These are phyloP conservation scores for Suillus weaverae DNA, from an alignment of 768 basidiomycete species.

Conservation along the genomic window DNA sequence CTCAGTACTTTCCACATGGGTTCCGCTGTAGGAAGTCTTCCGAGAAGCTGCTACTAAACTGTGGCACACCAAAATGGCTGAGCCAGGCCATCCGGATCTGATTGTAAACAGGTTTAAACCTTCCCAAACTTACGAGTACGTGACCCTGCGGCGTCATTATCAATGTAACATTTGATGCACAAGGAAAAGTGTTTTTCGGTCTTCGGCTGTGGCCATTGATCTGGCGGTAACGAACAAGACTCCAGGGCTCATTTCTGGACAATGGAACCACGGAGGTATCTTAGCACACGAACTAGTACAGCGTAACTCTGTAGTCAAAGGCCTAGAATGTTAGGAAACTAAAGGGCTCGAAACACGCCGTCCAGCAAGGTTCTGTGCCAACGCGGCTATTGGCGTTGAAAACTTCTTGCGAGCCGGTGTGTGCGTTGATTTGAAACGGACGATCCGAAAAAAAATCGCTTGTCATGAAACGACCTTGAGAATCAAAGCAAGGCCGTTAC, in stretches of 20 bases:
- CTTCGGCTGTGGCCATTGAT: conserved; percentile 5
- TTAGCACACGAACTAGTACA: background rate
- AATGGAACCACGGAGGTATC: conserved; percentile 4
- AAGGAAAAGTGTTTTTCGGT: background rate
- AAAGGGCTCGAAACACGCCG: background rate
- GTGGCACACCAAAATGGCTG: background rate
- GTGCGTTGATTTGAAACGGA: background rate
- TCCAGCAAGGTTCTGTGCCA: background rate
- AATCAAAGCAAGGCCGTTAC: background rate
- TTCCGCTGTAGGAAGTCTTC: background rate
- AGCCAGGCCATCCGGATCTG: background rate
- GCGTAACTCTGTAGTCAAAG: background rate
- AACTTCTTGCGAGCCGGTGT: background rate
- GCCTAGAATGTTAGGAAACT: background rate
- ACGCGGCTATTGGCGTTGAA: background rate
- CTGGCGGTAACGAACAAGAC: conserved; percentile 3
- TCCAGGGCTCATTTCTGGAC: background rate
- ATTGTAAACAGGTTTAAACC: background rate
- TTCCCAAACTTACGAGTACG: background rate
- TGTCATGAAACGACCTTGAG: background rate
- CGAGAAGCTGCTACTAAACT: background rate
- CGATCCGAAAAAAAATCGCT: background rate
- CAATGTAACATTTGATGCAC: background rate
- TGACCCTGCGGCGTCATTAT: background rate
- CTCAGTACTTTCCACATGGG: background rate